Percentiles rank a stretch among this genome's conserved stretches.
phyloP scores from a whole-genome alignment of 352 stramenopile genomes.

The Phytophthora palmivora region DNA sequence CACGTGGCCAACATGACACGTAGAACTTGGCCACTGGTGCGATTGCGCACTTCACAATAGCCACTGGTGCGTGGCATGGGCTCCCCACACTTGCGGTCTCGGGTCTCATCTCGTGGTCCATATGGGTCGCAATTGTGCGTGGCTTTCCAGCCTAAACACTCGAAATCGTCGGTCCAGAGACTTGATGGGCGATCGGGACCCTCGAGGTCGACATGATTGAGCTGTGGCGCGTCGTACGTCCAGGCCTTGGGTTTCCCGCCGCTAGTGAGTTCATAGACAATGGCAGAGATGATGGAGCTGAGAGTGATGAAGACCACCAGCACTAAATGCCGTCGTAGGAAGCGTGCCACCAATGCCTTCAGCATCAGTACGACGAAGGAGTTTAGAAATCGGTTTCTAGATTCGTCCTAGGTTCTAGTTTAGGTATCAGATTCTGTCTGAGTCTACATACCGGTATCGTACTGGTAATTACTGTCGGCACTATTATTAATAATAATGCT shows the following conservation, averaged over 20 bases:
- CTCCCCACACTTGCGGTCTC: conserved; percentile 55
- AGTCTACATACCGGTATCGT: conserved; percentile 5
- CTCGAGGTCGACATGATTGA: conserved; percentile 56
- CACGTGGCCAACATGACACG: conserved; percentile 80
- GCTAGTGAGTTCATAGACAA: conserved; percentile 68
- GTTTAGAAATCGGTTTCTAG: too few relatives aligned
- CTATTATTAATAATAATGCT: too few relatives aligned
- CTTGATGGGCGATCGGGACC: conserved; percentile 32
- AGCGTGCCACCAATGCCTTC: conserved; percentile 36
- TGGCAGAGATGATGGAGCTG: conserved; percentile 46
- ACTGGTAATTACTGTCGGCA: too few relatives aligned
- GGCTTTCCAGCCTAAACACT: conserved; percentile 78
- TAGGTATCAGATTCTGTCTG: conserved; percentile 1
- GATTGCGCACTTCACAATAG: conserved; percentile 79
- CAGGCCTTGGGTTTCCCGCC: conserved; percentile 53
- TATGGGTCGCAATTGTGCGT: conserved; percentile 74
- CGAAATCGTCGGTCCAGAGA: conserved; percentile 69
- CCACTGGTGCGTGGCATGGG: conserved; percentile 56
- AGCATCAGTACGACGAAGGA: conserved; percentile 22
- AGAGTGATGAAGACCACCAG: conserved; percentile 48
- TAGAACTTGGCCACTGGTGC: conserved; percentile 54
- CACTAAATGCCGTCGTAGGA: conserved; percentile 51
- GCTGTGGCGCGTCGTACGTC: conserved; percentile 42
- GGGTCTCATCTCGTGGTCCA: conserved; percentile 45
- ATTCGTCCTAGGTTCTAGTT: too few relatives aligned